Percentiles rank a stretch among this genome's conserved stretches.
phyloP scores from a whole-genome alignment of 2,329 filamentous ascomycete species.

The Incumbomyces delicatus region DNA sequence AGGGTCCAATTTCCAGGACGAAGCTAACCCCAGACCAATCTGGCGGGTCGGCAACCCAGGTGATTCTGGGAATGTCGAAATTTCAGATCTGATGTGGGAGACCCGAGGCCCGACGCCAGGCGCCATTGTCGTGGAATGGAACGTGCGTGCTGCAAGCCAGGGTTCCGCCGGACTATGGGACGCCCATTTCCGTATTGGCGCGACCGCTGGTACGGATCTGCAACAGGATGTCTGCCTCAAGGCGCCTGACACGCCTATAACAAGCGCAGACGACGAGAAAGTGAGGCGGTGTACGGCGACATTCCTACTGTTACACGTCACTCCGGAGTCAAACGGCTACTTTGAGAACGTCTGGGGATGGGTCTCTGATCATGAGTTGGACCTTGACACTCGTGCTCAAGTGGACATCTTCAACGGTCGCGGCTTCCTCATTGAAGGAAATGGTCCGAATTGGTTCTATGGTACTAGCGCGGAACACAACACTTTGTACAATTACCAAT shows the following conservation, averaged over 20 bases:
- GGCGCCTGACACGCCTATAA: constrained; percentile 21
- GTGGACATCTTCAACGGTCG: constrained; percentile 53
- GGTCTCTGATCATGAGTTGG: constrained; percentile 27
- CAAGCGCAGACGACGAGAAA: constrained; percentile 20
- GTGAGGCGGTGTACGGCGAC: constrained; percentile 24
- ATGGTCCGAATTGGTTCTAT: constrained; percentile 47
- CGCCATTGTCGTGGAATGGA: constrained; percentile 30
- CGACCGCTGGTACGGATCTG: constrained; percentile 27
- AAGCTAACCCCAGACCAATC: constrained; percentile 19
- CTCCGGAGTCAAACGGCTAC: constrained; percentile 39
- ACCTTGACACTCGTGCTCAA: constrained; percentile 36
- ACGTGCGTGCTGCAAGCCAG: constrained; percentile 29
- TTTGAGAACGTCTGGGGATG: constrained; percentile 28
- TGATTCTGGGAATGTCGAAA: constrained; percentile 28
- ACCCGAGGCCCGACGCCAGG: constrained; percentile 28
- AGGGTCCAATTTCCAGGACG: constrained; percentile 24
- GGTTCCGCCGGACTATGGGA: constrained; percentile 31
- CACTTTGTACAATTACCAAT: constrained; percentile 61
- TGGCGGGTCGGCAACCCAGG: constrained; percentile 24
- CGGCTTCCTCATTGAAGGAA: constrained; percentile 31
- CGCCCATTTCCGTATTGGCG: constrained; percentile 31
- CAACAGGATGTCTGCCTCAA: constrained; percentile 26
- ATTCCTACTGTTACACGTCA: constrained; percentile 54
- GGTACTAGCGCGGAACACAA: constrained; percentile 58
- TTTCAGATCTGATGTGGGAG: constrained; percentile 28